Base-by-base conservation (phyloP, 2,329 filamentous ascomycete genomes). In the Aspergillus melleus region DNA sequence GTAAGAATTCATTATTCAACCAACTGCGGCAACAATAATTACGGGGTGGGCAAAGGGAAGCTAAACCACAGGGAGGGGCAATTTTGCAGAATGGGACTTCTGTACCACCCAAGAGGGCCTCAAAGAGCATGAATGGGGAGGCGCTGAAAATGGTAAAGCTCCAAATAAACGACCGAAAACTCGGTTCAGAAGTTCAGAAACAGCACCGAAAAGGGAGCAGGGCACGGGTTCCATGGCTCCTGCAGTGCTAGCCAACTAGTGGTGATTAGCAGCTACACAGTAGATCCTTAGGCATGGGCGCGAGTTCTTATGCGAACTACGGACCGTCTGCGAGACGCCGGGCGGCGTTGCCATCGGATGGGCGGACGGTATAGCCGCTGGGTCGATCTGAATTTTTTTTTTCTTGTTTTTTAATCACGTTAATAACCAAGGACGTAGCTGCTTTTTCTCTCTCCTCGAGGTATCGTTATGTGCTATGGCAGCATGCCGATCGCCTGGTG, bases 231-330 rank as follows among this genome's bases (percentile, higher is more conserved):
- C 62, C 60, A 60, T 55, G 60, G 60, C 60, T 62, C 54, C 60
- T 57, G 49, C 55, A 57, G 58, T 57, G 49, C 54, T 62, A 57
- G 57, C 52, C 60, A 20, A 49, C 30, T 63, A 61, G 56, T 55
- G 59, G 47, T 63, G 58, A 64, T 62, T 64, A 63, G 58, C 53
- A 60, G 60, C 55, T 55, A 62, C 61, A 63, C 54, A 57, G 62
- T 62, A 56, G 60, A 64, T 64, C 62, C 54, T 59, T 47, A 54
- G 46, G 32, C 51, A 60, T 49, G 52, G 42, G 53, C 12, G 55
- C 36, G 55, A n/a, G 46, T 54, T 55, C 49, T 56, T 61, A 61
- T 56, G 51, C 42, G 24, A 57, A 62, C 61, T 24, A 62, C 60
- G 44, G 44, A 24, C 22, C 22, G 44, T 47, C 44, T 24, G 44